These are phyloP conservation scores for Fraxinus nigra DNA, from an alignment of 305 asterid species.

Conservation along the genomic window DNA sequence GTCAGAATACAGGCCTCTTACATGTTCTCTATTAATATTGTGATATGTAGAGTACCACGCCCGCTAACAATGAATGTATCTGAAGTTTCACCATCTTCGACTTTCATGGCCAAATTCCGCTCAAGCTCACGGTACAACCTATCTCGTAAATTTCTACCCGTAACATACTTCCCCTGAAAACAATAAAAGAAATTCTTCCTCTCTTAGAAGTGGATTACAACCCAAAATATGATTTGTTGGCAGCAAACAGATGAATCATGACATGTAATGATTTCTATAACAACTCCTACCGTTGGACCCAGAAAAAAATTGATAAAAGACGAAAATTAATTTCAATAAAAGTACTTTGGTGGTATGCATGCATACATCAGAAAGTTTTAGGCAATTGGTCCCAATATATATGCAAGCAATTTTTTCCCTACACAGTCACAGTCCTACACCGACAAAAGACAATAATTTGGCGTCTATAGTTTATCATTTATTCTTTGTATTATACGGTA, in stretches of 20 bases:
- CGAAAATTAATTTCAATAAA: not conserved
- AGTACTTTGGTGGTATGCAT: not conserved
- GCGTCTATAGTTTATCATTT: not conserved
- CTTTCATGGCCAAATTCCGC: constrained; percentile 95
- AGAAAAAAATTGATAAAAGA: not conserved
- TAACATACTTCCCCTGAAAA: constrained; percentile 85
- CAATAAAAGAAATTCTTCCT: constrained; percentile 1
- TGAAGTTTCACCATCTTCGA: constrained; percentile 96
- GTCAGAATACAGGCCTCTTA: constrained; percentile 35
- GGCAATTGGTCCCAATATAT: not conserved
- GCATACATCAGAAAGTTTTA: not conserved
- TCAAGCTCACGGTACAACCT: constrained; percentile 93
- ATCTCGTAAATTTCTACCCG: constrained; percentile 90
- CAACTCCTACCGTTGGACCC: not conserved
- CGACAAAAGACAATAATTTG: not conserved
- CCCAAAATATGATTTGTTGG: not conserved
- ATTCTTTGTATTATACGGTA: not conserved
- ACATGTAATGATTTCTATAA: not conserved
- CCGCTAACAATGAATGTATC: constrained; percentile 95
- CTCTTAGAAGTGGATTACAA: not conserved
- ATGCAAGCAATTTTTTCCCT: not conserved
- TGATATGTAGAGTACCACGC: constrained; percentile 96
- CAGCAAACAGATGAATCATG: not conserved
- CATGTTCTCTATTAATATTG: constrained; percentile 96
- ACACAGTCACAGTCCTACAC: not conserved